These are phyloP conservation scores for Flammula alnicola DNA, from an alignment of 1,284 basidiomycete species.

Conservation along the genomic window DNA sequence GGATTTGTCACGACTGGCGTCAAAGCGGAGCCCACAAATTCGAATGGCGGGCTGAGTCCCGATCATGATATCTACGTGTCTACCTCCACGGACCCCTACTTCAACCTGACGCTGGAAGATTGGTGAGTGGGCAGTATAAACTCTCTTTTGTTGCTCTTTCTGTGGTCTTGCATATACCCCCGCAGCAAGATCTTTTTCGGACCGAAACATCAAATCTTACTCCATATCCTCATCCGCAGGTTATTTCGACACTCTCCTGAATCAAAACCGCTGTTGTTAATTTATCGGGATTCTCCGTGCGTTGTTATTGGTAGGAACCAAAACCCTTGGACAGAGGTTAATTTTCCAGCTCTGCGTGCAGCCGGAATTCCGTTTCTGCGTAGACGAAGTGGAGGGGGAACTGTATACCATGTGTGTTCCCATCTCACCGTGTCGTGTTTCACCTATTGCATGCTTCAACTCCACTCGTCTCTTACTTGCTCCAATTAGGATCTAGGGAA, in stretches of 20 bases:
- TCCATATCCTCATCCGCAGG: slow-evolving; percentile 49
- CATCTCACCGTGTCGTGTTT: background rate
- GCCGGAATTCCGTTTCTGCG: slow-evolving; percentile 79
- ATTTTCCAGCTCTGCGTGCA: slow-evolving; percentile 44
- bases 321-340: slow-evolving; percentile 98
- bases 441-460: too few species aligned
- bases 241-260: slow-evolving; percentile 79
- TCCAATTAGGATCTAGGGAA: slow-evolving; percentile 87
- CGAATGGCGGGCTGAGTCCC: slow-evolving; percentile 17
- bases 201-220: too few species aligned
- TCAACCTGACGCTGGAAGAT: slow-evolving; percentile 94
- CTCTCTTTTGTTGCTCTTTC: too few species aligned
- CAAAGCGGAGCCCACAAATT: background rate
- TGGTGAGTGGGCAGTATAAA: slow-evolving; percentile 59
- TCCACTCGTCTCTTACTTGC: background rate
- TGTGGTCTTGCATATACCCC: too few species aligned
- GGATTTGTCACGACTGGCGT: background rate
- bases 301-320: slow-evolving; percentile 97
- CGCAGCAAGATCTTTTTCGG: too few species aligned
- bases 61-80: slow-evolving; percentile 80
- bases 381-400: slow-evolving; percentile 93
- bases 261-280: slow-evolving; percentile 75
- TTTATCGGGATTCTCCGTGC: slow-evolving; percentile 91
- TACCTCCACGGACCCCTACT: slow-evolving; percentile 83
- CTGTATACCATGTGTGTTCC: slow-evolving; percentile 90